These are phyloP conservation scores for Pascua sp. DNA, from an alignment of 1,284 basidiomycete genomes.

Conservation along the genomic window DNA sequence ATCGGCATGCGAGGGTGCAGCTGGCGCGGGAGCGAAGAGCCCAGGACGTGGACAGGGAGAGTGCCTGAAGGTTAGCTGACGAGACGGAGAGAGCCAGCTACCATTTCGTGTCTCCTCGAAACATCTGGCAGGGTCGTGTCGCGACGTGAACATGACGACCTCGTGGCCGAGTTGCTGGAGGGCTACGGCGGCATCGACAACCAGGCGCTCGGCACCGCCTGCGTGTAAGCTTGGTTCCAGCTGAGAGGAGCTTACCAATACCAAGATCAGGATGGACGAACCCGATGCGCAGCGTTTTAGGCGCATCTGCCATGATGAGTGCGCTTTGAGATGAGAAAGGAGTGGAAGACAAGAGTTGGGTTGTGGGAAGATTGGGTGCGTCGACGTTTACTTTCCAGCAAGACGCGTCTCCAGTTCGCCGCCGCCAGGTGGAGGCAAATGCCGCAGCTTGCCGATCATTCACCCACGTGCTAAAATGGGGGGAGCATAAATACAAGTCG, in stretches of 20 bases:
- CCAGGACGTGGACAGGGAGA: constrained; percentile 72
- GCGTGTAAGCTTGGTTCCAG: constrained; percentile 1
- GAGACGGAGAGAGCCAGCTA: constrained; percentile 49
- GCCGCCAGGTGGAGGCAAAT: too few species aligned
- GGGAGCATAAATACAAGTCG: not conserved
- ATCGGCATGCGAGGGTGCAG: constrained; percentile 69
- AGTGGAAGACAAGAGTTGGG: not conserved
- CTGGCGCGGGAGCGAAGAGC: constrained; percentile 73
- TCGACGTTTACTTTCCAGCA: too few species aligned
- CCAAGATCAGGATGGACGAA: constrained; percentile 95
- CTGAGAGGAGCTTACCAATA: constrained; percentile 63
- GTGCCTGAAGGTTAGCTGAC: constrained; percentile 59
- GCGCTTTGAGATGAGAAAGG: not conserved
- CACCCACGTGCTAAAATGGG: not conserved
- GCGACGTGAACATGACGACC: constrained; percentile 90
- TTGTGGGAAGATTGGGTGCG: too few species aligned
- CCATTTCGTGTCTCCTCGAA: constrained; percentile 89
- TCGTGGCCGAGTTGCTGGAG: constrained; percentile 79
- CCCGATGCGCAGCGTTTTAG: constrained; percentile 58
- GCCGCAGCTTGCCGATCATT: too few species aligned
- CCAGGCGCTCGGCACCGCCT: constrained; percentile 92
- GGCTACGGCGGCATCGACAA: constrained; percentile 92
- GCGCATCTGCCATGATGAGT: not conserved
- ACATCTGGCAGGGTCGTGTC: constrained; percentile 78
- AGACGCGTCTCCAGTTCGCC: too few species aligned